Evolutionary conservation across 2,329 filamentous ascomycete species (phyloP).

Genomic region (Colletotrichum limetticola): DNA sequence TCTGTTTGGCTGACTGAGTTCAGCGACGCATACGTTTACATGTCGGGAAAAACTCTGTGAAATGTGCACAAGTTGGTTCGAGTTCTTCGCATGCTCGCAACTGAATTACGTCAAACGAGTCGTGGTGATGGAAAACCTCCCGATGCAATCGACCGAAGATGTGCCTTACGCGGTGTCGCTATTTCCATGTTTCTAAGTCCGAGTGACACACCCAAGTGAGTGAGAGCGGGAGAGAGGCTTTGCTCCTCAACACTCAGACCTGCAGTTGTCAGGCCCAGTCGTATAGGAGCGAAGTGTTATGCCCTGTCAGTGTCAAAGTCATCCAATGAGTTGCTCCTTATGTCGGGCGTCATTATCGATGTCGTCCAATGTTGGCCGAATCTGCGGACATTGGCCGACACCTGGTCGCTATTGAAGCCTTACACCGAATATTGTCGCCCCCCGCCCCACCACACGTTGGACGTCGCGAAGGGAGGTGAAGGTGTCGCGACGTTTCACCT

Average conservation of each 20-base stretch:
- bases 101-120: not conserved
- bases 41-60: not conserved
- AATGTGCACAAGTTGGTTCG: not conserved
- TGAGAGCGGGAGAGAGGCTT: not conserved
- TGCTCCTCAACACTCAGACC: not conserved
- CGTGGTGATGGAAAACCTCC: not conserved
- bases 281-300: not conserved
- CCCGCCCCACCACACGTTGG: not conserved
- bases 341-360: too few relatives aligned
- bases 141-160: not conserved
- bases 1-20: not conserved
- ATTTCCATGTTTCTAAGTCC: not conserved
- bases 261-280: not conserved
- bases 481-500: slow-evolving; percentile 31
- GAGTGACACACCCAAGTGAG: not conserved
- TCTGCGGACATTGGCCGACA: not conserved
- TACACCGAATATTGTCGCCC: not conserved
- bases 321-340: not conserved
- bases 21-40: not conserved
- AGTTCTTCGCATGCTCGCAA: not conserved
- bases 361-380: not conserved
- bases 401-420: not conserved
- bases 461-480: not conserved
- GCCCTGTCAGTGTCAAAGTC: not conserved
- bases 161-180: not conserved